Evolutionary conservation across 257 asterid genomes (phyloP), one percentile per base, ranked within the genome.

Genomic region (Salvia hispanica): DNA sequence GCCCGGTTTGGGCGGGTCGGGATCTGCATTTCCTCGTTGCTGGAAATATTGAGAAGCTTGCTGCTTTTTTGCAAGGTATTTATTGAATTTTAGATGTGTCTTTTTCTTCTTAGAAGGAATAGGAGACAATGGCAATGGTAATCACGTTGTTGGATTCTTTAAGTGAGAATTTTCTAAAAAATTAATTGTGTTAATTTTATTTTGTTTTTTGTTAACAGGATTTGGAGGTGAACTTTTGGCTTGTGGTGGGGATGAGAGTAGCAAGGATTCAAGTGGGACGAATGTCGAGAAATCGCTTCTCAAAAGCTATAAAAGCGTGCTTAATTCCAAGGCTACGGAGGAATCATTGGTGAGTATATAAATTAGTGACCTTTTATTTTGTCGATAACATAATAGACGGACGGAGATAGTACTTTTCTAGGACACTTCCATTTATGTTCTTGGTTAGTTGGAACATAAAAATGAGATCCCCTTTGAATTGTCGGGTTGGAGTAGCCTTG

Each of bases 1-100:
- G 66, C 73, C 98, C 98, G 1, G 98, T 81, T 39, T 91, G 97
- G 97, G 97, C 97, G 18, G 97, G 97, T 9, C 82, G 78, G 56
- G 96, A 91, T 79, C 66, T 91, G 70, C 98, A 91, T 55, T 70
- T 70, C 14, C 50, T 78, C 13, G 3, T 79, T 25, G 75, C 84
- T 65, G 45, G 40, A 7, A 85, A 89, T 69, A 37, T 91, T 3
- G 84, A 82, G 11, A 86, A 91, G 15, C 74, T 91, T 48, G 90
- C 85, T 33, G 65, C 6, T 28, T 85, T 80, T 64, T 70, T 89
- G 37, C 77, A 88, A 83, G 95, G 97, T 86, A 72, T 34, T 3
- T 34, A 3, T 1, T 34, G 39, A 34, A 3, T 5, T 34, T 5
- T 34, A 3, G 5, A 0, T 34, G 39, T 34, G 39, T 34, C 11